phyloP scores from a whole-genome alignment of 2,329 filamentous ascomycete genomes.

The Alternaria sp. region DNA sequence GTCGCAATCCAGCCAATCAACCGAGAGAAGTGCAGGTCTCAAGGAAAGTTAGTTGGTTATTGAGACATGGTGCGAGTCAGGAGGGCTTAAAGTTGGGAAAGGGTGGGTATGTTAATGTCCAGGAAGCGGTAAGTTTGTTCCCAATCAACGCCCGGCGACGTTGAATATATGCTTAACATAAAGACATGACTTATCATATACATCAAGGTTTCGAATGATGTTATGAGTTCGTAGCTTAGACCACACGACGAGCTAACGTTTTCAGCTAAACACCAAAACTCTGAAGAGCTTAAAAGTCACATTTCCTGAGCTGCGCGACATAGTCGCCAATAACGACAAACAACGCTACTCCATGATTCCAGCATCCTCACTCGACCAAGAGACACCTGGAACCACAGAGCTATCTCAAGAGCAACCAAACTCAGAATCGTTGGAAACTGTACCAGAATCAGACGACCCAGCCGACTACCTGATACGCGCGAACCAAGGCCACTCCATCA shows the following conservation, averaged over 20 bases:
- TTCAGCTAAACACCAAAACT: slow-evolving; percentile 64
- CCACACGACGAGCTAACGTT: slow-evolving; percentile 3
- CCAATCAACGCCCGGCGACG: neutral
- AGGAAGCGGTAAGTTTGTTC: slow-evolving; percentile 61
- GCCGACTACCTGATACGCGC: slow-evolving; percentile 86
- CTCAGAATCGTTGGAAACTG: slow-evolving; percentile 20
- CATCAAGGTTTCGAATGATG: neutral
- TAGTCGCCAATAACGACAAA: slow-evolving; percentile 83
- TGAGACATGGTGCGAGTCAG: slow-evolving; percentile 68
- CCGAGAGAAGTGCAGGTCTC: slow-evolving; percentile 57
- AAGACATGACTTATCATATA: neutral
- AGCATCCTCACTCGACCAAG: slow-evolving; percentile 38
- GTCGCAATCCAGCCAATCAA: slow-evolving; percentile 48
- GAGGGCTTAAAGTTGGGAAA: slow-evolving; percentile 66
- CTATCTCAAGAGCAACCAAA: slow-evolving; percentile 14
- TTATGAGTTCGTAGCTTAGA: no score
- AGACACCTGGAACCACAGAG: slow-evolving; percentile 7
- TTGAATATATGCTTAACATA: neutral
- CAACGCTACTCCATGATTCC: slow-evolving; percentile 85
- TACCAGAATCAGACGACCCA: slow-evolving; percentile 56
- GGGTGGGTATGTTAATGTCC: slow-evolving; percentile 68
- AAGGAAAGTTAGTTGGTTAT: slow-evolving; percentile 61
- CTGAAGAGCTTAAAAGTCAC: slow-evolving; percentile 76
- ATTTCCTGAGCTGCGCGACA: slow-evolving; percentile 73
- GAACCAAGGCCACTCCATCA: slow-evolving; percentile 92